Evolutionary conservation across 768 basidiomycete genomes (phyloP).

Genomic region (Suillus cothurnatus): DNA sequence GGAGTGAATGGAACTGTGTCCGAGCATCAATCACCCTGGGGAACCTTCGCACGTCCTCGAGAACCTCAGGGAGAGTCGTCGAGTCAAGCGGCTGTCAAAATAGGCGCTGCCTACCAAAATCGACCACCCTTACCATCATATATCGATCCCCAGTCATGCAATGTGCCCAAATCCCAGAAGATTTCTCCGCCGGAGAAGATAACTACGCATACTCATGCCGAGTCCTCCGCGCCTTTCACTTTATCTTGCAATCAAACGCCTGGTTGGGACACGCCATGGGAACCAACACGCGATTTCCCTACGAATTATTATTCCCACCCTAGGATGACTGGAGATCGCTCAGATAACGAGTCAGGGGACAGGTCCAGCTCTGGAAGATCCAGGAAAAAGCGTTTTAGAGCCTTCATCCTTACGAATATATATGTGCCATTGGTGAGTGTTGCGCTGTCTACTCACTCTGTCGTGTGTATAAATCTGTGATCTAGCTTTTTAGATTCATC

Average conservation of each 20-base stretch:
- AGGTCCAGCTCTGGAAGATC: conserved; percentile 31
- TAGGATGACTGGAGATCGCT: conserved; percentile 15
- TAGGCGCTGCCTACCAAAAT: conserved; percentile 38
- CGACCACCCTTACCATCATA: conserved; percentile 55
- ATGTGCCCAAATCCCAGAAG: background rate
- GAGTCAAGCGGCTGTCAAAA: conserved; percentile 33
- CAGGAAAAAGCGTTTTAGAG: conserved; percentile 53
- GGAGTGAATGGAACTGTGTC: conserved; percentile 35
- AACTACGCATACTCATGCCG: background rate
- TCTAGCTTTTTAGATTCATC: conserved; percentile 78
- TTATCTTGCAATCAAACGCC: conserved; percentile 58
- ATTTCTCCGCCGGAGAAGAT: background rate
- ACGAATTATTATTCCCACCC: conserved; percentile 20
- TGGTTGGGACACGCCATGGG: conserved; percentile 71
- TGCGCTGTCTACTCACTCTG: conserved; percentile 4
- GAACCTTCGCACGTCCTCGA: conserved; percentile 69
- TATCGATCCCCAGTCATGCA: conserved; percentile 22
- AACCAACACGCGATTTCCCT: conserved; percentile 16
- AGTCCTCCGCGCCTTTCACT: conserved; percentile 42
- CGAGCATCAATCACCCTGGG: conserved; percentile 61
- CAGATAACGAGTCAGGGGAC: conserved; percentile 32
- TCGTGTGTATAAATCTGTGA: conserved; percentile 15
- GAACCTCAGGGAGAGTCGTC: conserved; percentile 30
- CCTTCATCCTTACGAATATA: conserved; percentile 70
- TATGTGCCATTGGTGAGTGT: conserved; percentile 76